Evolutionary conservation across 169 alveolate species (phyloP).

Genomic region (Cryptosporidium sp.): DNA sequence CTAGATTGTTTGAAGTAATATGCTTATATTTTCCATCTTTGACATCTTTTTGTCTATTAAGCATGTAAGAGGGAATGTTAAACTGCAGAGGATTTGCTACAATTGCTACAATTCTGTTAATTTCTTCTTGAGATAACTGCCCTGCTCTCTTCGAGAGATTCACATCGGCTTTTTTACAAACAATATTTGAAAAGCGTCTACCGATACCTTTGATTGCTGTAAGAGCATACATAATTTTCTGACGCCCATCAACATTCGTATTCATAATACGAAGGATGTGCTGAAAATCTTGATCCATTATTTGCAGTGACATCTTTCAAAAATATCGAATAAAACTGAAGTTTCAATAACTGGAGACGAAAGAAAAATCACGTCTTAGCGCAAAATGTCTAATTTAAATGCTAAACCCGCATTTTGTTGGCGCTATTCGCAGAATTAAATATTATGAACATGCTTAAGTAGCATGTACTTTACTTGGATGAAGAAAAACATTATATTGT

Average conservation of each 20-base stretch:
- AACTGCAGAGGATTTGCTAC: conserved; percentile 93
- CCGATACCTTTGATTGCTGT: conserved; percentile 99
- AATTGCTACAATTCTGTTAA: conserved; percentile 90
- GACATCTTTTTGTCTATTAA: conserved; percentile 96
- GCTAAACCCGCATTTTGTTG: neutral
- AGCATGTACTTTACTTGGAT: neutral
- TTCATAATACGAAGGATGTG: conserved; percentile 98
- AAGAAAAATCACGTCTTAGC: conserved; percentile 42
- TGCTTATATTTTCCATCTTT: conserved; percentile 96
- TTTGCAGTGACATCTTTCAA: conserved; percentile 78
- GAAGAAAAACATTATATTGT: neutral
- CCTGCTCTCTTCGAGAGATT: conserved; percentile 98
- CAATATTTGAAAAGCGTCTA: conserved; percentile 95
- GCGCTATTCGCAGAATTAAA: neutral
- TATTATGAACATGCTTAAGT: too few relatives aligned
- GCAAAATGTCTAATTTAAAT: conserved; percentile 44
- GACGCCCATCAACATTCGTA: conserved; percentile 99
- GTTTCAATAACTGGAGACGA: conserved; percentile 7
- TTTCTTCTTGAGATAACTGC: conserved; percentile 95
- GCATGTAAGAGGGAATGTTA: conserved; percentile 98
- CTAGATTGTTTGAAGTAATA: conserved; percentile 94
- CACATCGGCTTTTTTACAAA: conserved; percentile 97
- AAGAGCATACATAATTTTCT: conserved; percentile 96
- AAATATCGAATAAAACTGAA: conserved; percentile 24
- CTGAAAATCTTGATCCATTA: conserved; percentile 92